These are phyloP conservation scores for Saprolegnia diclina DNA, from an alignment of 352 stramenopile genomes.

Conservation along the genomic window DNA sequence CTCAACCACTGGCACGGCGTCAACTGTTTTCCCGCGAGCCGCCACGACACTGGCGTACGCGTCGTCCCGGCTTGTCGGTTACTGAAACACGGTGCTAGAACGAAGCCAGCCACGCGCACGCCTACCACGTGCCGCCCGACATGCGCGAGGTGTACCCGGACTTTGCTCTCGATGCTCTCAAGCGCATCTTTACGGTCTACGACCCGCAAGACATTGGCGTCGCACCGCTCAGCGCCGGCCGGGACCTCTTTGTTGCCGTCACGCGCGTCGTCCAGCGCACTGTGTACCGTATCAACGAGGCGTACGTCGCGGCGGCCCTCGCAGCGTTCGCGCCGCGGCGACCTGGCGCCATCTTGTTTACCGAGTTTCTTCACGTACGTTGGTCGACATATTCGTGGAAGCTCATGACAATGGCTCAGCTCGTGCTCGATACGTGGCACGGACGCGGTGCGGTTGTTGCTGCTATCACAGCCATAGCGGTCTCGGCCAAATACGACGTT, in stretches of 20 bases:
- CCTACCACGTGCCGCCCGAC: constrained; percentile 17
- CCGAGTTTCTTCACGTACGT: constrained; percentile 18
- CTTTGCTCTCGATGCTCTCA: constrained; percentile 20
- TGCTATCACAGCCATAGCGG: background rate
- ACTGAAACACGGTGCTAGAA: no score
- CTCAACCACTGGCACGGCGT: constrained; percentile 27
- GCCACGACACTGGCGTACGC: background rate
- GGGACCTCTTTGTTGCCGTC: constrained; percentile 13
- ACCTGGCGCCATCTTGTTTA: constrained; percentile 1
- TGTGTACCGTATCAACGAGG: constrained; percentile 4
- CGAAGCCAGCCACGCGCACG: background rate
- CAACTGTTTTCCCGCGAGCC: constrained; percentile 14
- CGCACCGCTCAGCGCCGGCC: background rate
- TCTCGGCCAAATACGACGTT: constrained; percentile 17
- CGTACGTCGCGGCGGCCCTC: background rate
- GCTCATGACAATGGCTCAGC: background rate
- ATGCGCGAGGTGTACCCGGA: background rate
- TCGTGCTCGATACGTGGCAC: constrained; percentile 24
- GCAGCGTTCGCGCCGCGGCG: background rate
- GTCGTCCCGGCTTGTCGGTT: no score
- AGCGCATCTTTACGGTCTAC: constrained; percentile 18
- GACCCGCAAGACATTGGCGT: constrained; percentile 11
- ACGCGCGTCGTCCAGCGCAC: background rate
- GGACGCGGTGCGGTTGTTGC: background rate
- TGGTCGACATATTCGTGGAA: background rate